Evolutionary conservation across 2,329 filamentous ascomycete species (phyloP), one percentile per base, ranked within the genome.

Genomic region (Aureobasidium lini): DNA sequence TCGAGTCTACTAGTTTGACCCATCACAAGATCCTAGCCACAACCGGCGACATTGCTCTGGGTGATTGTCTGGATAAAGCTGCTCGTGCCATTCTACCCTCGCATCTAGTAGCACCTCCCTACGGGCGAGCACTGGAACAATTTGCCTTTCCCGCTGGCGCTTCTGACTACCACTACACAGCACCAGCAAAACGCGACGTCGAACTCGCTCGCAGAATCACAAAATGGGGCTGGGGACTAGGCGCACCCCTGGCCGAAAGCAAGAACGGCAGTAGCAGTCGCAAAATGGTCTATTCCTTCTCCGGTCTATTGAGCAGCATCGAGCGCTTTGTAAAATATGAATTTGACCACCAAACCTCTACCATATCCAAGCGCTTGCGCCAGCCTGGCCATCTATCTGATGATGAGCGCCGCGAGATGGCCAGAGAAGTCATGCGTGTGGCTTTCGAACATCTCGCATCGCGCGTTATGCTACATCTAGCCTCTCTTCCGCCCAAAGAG

Each of bases 391-490:
- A 71, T 1, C 75, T 88, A 69, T 70, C 72, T 10, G 64, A 82
- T 2, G 74, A 78, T 2, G 87, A 95, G 70, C 82, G 91, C 4
- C 79, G 81, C 31, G 76, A 78, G 2, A 78, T 99, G 44, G 93
- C 89, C 1, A 79, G 81, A 42, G 86, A 88, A 63, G 79, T 84
- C 1, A 92, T 96, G 87, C 82, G 85, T 37, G 78, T 91, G 1
- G 84, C 87, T 15, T 99, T 97, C 70, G 90, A 96, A 71, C 93
- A 97, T 75, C 77, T 97, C 29, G 86, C 84, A 1, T 87, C 84
- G 64, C 82, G 93, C 9, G 79, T 94, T 2, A 71, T 93, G 13
- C 77, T 94, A 44, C 62, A 69, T 40, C 62, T 73, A 10, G 49
- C 56, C 15, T 60, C 57, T 6, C 59, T 57, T 8, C 29, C 42